phyloP scores from a whole-genome alignment of 176 grass and related monocot species.

The Triticum aestivum region DNA sequence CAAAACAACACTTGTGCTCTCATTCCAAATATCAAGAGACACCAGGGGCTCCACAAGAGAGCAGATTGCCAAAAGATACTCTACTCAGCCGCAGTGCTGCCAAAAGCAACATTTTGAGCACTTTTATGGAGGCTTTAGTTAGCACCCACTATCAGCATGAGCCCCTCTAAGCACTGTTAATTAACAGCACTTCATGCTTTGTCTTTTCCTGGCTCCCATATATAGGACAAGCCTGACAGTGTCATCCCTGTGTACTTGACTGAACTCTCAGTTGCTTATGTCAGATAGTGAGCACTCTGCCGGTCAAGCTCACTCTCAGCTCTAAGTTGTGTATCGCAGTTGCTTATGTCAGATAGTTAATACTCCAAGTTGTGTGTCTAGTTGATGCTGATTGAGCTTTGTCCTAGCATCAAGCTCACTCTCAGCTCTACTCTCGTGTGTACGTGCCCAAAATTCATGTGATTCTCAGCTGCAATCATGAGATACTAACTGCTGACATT shows the following conservation, averaged over 20 bases:
- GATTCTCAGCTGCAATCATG: not conserved
- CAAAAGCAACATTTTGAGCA: slow-evolving; percentile 49
- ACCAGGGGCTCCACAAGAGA: slow-evolving; percentile 29
- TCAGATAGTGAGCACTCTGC: not conserved
- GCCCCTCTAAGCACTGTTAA: not conserved
- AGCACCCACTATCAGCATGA: slow-evolving; percentile 32
- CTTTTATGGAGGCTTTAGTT: slow-evolving; percentile 30
- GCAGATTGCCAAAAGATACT: slow-evolving; percentile 20
- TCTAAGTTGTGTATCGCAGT: not conserved
- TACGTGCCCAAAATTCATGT: slow-evolving; percentile 2
- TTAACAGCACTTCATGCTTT: not conserved
- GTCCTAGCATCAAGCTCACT: not conserved
- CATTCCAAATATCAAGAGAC: slow-evolving; percentile 7
- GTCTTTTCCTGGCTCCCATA: slow-evolving; percentile 26
- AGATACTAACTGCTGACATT: not conserved
- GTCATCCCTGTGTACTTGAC: slow-evolving; percentile 23
- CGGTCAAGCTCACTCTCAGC: too few species aligned
- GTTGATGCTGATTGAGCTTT: not conserved
- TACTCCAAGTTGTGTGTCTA: not conserved
- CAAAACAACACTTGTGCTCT: slow-evolving; percentile 1
- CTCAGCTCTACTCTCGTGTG: not conserved
- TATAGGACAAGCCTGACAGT: slow-evolving; percentile 36
- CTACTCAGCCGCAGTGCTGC: not conserved
- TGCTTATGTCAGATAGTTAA: not conserved
- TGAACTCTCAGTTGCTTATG: not conserved